phyloP scores from a whole-genome alignment of 805 yeast species.

The Suhomyces kilbournensis region DNA sequence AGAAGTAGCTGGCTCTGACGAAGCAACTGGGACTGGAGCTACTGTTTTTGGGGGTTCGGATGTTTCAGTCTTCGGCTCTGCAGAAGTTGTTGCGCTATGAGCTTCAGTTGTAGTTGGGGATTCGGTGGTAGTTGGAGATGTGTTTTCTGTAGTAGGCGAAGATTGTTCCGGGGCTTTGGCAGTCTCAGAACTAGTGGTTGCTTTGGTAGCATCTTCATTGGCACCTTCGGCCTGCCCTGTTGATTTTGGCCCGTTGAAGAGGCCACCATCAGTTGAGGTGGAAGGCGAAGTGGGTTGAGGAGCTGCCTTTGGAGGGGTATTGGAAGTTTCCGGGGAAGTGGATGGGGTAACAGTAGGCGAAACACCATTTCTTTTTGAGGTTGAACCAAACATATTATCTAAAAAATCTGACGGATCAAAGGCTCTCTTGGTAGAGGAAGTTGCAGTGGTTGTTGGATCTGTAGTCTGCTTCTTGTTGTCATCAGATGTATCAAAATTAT shows the following conservation, averaged over 20 bases:
- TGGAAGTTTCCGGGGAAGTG: background rate
- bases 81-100: background rate
- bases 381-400: background rate
- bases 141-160: background rate
- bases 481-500: background rate
- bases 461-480: background rate
- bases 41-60: background rate
- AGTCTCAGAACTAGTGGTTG: background rate
- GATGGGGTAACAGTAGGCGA: background rate
- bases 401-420: background rate
- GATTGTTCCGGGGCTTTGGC: background rate
- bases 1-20: background rate
- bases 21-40: background rate
- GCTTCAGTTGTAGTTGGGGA: background rate
- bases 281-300: background rate
- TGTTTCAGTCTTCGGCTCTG: background rate
- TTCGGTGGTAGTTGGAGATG: background rate
- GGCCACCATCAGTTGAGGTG: background rate
- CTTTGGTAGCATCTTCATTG: background rate
- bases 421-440: background rate
- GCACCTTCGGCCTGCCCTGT: background rate
- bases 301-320: background rate
- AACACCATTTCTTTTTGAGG: background rate
- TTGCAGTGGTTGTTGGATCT: background rate
- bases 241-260: background rate